A percentile compares a stretch with the other conserved stretches of the same genome.
Evolutionary conservation across 1,284 basidiomycete genomes (phyloP).

Genomic region (Vanrija sp.): DNA sequence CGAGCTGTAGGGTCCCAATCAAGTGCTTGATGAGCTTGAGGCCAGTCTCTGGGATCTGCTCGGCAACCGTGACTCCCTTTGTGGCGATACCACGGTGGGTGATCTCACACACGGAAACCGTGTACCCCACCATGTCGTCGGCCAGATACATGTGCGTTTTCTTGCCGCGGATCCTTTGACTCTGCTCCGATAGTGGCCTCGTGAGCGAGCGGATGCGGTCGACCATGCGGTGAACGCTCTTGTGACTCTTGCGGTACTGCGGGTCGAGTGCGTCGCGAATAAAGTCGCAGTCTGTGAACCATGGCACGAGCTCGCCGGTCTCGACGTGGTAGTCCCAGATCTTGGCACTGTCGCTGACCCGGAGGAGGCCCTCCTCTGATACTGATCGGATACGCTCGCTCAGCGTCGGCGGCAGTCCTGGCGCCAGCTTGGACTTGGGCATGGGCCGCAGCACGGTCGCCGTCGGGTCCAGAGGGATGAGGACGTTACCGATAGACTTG

Average conservation of each 20-base stretch:
- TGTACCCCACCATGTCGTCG: slow-evolving; percentile 85
- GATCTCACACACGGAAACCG: slow-evolving; percentile 75
- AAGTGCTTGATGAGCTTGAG: slow-evolving; percentile 71
- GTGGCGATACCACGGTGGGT: slow-evolving; percentile 65
- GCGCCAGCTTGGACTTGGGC: slow-evolving; percentile 17
- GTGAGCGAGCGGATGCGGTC: slow-evolving; percentile 39
- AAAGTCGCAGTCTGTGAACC: slow-evolving; percentile 44
- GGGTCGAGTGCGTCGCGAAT: slow-evolving; percentile 25
- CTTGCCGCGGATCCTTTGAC: slow-evolving; percentile 40
- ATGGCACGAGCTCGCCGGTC: slow-evolving; percentile 46
- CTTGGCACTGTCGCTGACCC: slow-evolving; percentile 40
- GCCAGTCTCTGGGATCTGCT: slow-evolving; percentile 72
- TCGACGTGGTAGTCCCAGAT: slow-evolving; percentile 49
- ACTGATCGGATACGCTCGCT: slow-evolving; percentile 43
- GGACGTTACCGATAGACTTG: slow-evolving; percentile 92
- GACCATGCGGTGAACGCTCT: slow-evolving; percentile 37
- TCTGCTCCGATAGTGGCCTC: slow-evolving; percentile 44
- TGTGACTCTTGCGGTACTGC: slow-evolving; percentile 23
- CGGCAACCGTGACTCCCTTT: slow-evolving; percentile 55
- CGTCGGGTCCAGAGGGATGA: slow-evolving; percentile 68
- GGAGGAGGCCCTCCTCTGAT: slow-evolving; percentile 41
- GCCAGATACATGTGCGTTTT: slow-evolving; percentile 67
- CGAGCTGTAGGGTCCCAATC: slow-evolving; percentile 58
- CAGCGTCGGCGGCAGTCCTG: slow-evolving; percentile 22
- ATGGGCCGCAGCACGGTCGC: slow-evolving; percentile 18